Base-by-base conservation (phyloP, 805 yeast species). In the Lipomyces orientalis region DNA sequence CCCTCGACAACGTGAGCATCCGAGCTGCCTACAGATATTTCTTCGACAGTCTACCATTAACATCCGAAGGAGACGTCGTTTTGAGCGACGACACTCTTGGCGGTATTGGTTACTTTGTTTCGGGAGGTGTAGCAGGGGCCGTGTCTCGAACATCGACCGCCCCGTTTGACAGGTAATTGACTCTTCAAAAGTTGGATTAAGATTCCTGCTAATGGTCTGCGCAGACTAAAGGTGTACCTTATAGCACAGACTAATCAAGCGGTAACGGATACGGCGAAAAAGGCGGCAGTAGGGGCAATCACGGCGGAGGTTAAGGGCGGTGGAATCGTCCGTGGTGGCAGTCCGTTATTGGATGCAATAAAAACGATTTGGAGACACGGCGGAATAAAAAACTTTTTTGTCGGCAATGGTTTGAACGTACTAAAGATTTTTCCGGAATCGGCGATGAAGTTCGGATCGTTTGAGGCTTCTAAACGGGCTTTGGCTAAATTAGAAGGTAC, bases 121-220 rank as follows among this genome's bases (percentile, higher is more conserved):
- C 97, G 1, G 99, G 99, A 52, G 99, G 99, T 0, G 78, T 93
- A 25, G 90, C 97, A 1, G 99, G 99, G 1, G 99, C 94, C 1
- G 90, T 95, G 3, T 92, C 97, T 14, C 87, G 99, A 79, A 93
- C 98, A 0, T 90, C 95, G 74, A 95, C 99, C 0, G 99, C 98
- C 0, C 99, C 99, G 10, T 91, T 95, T 71, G 99, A 95, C 78
- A 85, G 73, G 69, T 65, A 49, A 19, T 52, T 25, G 31, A 25
- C 8, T 10, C 12, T 25, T 12, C 55, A 2, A n/a, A n/a, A 25
- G 6, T 52, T 52, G 31, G 2, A 1, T 25, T 10, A 12, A 25
- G n/a, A 7, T 22, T 10, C n/a, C n/a, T 25, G 31, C 59, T 49
- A 35, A 43, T 43, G 19, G 2, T 9, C 49, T 34, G 16, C 39